Conservation (phyloP, 192 early-diverging fungal genomes). For the Linderina pennispora region DNA sequence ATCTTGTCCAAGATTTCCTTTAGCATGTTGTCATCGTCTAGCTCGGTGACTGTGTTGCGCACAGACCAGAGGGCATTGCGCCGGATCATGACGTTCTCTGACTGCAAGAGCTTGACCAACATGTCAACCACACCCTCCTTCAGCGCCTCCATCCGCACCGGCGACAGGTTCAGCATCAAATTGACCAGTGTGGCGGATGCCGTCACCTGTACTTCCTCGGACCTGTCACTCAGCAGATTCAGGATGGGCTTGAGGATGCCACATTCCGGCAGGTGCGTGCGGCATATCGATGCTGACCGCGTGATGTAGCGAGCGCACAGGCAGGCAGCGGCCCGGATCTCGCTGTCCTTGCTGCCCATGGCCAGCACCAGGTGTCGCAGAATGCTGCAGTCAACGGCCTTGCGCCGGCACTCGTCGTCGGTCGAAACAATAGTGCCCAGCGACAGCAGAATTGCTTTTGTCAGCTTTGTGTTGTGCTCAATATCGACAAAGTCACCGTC, state of each 20-base stretch:
- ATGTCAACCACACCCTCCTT: slow-evolving; percentile 26
- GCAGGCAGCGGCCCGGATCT: slow-evolving; percentile 34
- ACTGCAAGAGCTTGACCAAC: slow-evolving; percentile 17
- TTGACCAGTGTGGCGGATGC: slow-evolving; percentile 41
- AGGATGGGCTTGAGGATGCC: slow-evolving; percentile 33
- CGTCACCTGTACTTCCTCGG: slow-evolving; percentile 24
- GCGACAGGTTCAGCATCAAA: slow-evolving; percentile 36
- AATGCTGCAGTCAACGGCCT: slow-evolving; percentile 22
- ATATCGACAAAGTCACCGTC: slow-evolving; percentile 36
- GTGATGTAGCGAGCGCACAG: slow-evolving; percentile 42
- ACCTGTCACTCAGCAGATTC: slow-evolving; percentile 8
- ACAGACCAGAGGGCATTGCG: slow-evolving; percentile 42
- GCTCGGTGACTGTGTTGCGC: slow-evolving; percentile 22
- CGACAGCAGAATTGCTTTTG: slow-evolving; percentile 21
- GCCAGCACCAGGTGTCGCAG: slow-evolving; percentile 29
- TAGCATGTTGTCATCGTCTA: slow-evolving; percentile 35
- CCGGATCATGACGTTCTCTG: slow-evolving; percentile 8
- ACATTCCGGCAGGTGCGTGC: slow-evolving; percentile 38
- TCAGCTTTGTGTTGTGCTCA: slow-evolving; percentile 7
- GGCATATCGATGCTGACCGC: slow-evolving; percentile 44
- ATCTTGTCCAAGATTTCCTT: slow-evolving; percentile 19
- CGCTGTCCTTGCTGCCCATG: slow-evolving; percentile 22
- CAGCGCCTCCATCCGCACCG: slow-evolving; percentile 29
- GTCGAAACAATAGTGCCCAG: slow-evolving; percentile 42
- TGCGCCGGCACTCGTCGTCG: slow-evolving; percentile 31